phyloP scores from a whole-genome alignment of 2,329 filamentous ascomycete genomes.

The Gaeumannomyces tritici region DNA sequence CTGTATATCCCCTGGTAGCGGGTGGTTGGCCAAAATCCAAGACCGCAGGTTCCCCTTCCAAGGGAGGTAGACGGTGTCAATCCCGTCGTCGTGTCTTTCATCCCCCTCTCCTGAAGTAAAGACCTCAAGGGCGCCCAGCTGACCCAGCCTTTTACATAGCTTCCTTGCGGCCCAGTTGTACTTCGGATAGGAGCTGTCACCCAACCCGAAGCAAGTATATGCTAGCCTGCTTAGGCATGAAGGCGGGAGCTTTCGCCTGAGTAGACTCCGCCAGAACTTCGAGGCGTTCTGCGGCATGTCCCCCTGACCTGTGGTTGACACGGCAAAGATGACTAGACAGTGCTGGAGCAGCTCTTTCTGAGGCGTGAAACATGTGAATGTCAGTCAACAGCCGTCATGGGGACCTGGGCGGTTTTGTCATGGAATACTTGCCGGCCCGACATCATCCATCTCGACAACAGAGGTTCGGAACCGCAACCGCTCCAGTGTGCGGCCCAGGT shows the following conservation, averaged over 20 bases:
- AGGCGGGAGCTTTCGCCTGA: conserved; percentile 67
- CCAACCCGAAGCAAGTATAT: conserved; percentile 84
- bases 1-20: conserved; percentile 54
- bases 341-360: conserved; percentile 39
- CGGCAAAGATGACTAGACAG: conserved; percentile 62
- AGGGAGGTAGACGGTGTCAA: conserved; percentile 71
- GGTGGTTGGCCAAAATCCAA: conserved; percentile 56
- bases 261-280: conserved; percentile 74
- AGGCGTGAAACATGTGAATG: not conserved
- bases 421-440: conserved; percentile 56
- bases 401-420: not conserved
- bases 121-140: conserved; percentile 72
- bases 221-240: conserved; percentile 57
- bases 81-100: conserved; percentile 84
- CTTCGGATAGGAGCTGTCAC: conserved; percentile 91
- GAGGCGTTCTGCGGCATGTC: conserved; percentile 80
- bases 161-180: conserved; percentile 93
- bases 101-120: conserved; percentile 79
- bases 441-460: conserved; percentile 67
- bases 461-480: conserved; percentile 69
- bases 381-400: not conserved
- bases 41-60: conserved; percentile 64
- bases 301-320: conserved; percentile 91
- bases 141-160: conserved; percentile 71
- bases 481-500: conserved; percentile 65